phyloP scores from a whole-genome alignment of 305 asterid species.

The Fraxinus ornus region DNA sequence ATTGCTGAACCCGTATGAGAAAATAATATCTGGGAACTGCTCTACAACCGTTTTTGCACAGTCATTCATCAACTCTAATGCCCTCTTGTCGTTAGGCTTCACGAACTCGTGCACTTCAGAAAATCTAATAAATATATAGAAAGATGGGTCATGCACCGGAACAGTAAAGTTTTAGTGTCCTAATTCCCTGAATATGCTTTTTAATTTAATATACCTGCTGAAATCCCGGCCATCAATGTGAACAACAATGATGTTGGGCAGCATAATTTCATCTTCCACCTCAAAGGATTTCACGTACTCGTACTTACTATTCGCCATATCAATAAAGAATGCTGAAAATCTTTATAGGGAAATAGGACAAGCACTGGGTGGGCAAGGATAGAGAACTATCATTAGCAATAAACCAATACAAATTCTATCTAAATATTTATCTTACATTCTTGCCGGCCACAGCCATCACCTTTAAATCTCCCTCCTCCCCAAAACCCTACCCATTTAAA shows the following conservation, averaged over 20 bases:
- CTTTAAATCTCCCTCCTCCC: background rate
- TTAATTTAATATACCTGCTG: conserved; percentile 34
- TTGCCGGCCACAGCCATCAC: background rate
- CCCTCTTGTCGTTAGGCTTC: conserved; percentile 60
- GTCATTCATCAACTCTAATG: conserved; percentile 67
- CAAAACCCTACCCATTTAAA: background rate
- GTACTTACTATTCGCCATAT: conserved; percentile 84
- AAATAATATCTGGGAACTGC: conserved; percentile 69
- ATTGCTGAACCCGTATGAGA: conserved; percentile 65
- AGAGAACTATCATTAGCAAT: background rate
- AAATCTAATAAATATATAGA: conserved; percentile 42
- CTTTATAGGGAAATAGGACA: background rate
- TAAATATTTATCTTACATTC: background rate
- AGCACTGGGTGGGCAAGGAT: background rate
- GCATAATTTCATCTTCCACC: conserved; percentile 55
- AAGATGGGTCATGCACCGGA: background rate
- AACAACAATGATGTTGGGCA: conserved; percentile 59
- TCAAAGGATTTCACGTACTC: conserved; percentile 76
- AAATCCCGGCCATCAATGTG: conserved; percentile 57
- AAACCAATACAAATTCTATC: background rate
- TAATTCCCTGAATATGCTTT: background rate
- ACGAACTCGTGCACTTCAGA: conserved; percentile 68
- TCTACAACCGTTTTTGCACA: conserved; percentile 62
- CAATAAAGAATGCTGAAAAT: background rate
- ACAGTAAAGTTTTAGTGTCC: background rate